A percentile compares a stretch with the other conserved stretches of the same genome.
These are phyloP conservation scores for Capsicum rhomboideum DNA, from an alignment of 257 asterid genomes.

Conservation along the genomic window DNA sequence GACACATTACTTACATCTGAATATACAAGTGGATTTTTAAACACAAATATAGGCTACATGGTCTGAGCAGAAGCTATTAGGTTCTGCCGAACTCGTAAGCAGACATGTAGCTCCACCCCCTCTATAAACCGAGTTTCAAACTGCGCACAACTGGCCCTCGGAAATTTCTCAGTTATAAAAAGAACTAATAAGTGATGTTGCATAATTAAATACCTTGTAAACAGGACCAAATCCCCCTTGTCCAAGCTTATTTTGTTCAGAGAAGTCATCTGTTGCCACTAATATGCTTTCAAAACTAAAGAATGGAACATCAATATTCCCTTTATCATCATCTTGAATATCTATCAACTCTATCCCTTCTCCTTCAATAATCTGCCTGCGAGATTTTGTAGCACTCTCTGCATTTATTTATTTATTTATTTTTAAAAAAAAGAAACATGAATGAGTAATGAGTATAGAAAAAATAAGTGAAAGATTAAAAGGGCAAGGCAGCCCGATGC, in stretches of 20 bases:
- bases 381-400: background rate
- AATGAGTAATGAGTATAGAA: too few relatives aligned
- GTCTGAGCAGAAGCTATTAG: background rate
- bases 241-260: background rate
- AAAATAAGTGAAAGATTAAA: background rate
- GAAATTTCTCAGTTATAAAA: background rate
- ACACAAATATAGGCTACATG: background rate
- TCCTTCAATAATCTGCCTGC: background rate
- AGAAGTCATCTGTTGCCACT: background rate
- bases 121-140: background rate
- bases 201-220: background rate
- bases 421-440: background rate
- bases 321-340: constrained; percentile 2
- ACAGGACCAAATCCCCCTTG: constrained; percentile 6
- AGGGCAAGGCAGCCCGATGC: too few relatives aligned
- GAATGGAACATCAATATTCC: background rate
- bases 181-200: background rate
- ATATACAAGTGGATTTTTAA: background rate
- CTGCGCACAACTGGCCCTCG: background rate
- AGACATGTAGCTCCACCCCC: background rate
- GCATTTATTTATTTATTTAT: too few relatives aligned
- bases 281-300: background rate
- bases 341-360: background rate
- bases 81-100: background rate
- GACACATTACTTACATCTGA: too few relatives aligned